A percentile compares a stretch with the other conserved stretches of the same genome.
Conservation (phyloP, 2,329 filamentous ascomycete genomes). For the Colletotrichum sp. region DNA sequence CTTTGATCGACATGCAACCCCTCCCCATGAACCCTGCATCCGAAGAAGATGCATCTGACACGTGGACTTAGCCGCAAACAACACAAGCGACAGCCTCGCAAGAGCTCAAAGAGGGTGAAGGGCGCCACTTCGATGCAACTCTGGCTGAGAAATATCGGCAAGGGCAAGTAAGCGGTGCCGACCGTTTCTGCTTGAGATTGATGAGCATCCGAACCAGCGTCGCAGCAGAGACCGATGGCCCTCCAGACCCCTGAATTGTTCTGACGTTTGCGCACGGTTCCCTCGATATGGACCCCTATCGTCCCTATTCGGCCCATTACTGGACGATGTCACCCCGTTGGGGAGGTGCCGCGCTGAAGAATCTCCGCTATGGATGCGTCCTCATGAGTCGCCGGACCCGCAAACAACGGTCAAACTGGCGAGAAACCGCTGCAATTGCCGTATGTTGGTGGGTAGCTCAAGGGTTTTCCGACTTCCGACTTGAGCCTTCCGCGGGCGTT, state of each 20-base stretch:
- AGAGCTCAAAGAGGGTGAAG: neutral
- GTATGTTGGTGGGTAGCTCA: neutral
- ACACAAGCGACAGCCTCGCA: neutral
- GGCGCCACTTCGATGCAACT: neutral
- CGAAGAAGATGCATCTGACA: neutral
- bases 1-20: neutral
- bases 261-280: neutral
- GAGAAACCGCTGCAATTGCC: neutral
- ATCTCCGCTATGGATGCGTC: neutral
- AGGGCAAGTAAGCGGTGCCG: neutral
- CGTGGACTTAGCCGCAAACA: neutral
- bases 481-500: neutral
- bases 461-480: slow-evolving; percentile 13
- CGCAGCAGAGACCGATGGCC: neutral
- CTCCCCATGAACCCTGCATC: neutral
- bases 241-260: neutral
- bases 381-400: slow-evolving; percentile 2
- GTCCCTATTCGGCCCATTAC: neutral
- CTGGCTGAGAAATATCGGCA: neutral
- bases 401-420: neutral
- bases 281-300: neutral
- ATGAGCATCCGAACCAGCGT: neutral
- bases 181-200: neutral
- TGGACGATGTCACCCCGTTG: neutral
- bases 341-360: neutral